Evolutionary conservation across 352 stramenopile genomes (phyloP), one percentile per base, ranked within the genome.

Genomic region (Globisporangium uncinulatum): DNA sequence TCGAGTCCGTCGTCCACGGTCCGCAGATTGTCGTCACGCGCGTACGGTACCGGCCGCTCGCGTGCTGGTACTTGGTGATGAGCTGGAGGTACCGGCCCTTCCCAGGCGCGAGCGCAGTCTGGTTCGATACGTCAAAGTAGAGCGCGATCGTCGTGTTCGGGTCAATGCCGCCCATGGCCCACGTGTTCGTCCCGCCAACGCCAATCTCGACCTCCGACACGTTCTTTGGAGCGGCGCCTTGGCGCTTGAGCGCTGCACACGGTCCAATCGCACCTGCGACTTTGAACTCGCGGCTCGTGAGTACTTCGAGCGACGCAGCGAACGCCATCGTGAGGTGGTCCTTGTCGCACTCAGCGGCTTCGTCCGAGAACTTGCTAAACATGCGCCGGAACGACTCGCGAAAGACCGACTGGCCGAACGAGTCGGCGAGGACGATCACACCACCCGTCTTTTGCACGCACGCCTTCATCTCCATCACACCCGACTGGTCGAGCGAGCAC

Each of bases 261-360:
- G 97, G 94, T 11, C 97, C 97, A 66, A 99, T 99, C 0, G 96
- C 96, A 46, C 98, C 98, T 19, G 85, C 88, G 9, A 99, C 94
- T 76, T 99, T 99, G 80, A 99, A 99, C 69, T 99, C 98, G 39
- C 95, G 85, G 37, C 83, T 98, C 42, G 95, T 99, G 57, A 99
- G 72, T 48, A 99, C 88, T 63, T 99, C 97, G 32, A 99, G 76
- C 47, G 94, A 97, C 10, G 92, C 92, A 15, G 91, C 95, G 55
- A 97, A 97, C 42, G 83, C 92, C 97, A 99, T 99, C 43, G 90
- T 95, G 62, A 99, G 81, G 57, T 97, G 83, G 44, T 97, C 95
- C 57, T 88, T 95, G 70, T 99, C 96, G 56, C 91, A 88, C 21
- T 96, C 91, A n/a, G 94, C 79, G 20, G 97, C 93, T 62, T 96